phyloP scores from a whole-genome alignment of 768 basidiomycete species.

The Suillus discolor region DNA sequence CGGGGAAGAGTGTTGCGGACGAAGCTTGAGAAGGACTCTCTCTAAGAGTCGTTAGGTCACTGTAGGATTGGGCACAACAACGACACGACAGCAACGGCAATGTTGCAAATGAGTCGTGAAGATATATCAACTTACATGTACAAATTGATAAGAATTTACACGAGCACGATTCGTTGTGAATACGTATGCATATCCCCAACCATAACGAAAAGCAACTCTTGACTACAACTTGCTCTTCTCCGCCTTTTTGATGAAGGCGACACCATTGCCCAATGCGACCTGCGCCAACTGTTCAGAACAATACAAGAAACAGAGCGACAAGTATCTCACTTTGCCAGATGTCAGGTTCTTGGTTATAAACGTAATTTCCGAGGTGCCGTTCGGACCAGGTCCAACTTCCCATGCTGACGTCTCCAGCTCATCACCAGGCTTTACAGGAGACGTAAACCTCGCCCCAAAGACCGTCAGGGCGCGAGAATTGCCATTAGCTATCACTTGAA shows the following conservation, averaged over 20 bases:
- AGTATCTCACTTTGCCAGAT: slow-evolving; percentile 53
- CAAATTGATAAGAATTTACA: neutral
- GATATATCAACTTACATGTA: neutral
- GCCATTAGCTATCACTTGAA: slow-evolving; percentile 61
- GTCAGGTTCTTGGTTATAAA: slow-evolving; percentile 64
- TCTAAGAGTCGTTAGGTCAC: neutral
- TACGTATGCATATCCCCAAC: neutral
- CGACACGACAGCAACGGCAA: neutral
- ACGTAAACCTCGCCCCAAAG: slow-evolving; percentile 77
- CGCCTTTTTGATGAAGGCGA: slow-evolving; percentile 62
- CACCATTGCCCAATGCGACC: slow-evolving; percentile 60
- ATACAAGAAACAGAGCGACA: slow-evolving; percentile 4
- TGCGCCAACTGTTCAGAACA: slow-evolving; percentile 19
- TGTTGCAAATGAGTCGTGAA: neutral
- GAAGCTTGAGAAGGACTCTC: slow-evolving; percentile 12
- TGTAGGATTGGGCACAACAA: neutral
- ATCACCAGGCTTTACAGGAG: slow-evolving; percentile 84
- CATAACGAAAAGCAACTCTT: neutral
- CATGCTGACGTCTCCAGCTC: slow-evolving; percentile 76
- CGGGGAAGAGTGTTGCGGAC: slow-evolving; percentile 54
- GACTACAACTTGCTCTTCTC: slow-evolving; percentile 46
- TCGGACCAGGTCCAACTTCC: slow-evolving; percentile 70
- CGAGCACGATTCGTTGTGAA: too few species aligned
- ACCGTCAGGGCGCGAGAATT: slow-evolving; percentile 64
- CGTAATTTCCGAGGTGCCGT: slow-evolving; percentile 58